Base-by-base conservation (phyloP, 83 land plant genomes). In the Thuja plicata region DNA sequence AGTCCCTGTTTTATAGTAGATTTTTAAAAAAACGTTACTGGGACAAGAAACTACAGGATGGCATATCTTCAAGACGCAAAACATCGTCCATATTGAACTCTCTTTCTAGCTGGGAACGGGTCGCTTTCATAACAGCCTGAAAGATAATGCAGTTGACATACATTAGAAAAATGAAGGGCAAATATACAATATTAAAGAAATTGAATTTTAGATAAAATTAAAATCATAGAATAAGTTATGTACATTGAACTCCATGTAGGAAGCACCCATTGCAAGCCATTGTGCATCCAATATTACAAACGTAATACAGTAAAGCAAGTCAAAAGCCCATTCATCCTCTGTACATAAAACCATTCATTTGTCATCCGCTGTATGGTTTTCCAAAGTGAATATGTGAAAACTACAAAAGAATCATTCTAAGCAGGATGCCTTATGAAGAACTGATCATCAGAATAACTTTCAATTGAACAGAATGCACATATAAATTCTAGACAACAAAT, bases 211-310 rank as follows among this genome's bases (percentile, higher is more conserved):
- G 41, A 30, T 55, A 48, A 46, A 62, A 74, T 46, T 76, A 57
- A 0, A 41, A n/a, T 50, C n/a, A 34, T 45, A n/a, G 71, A 73
- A 32, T 43, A 27, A 55, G 30, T 88, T 73, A 86, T 92, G 45
- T 89, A 94, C 97, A 91, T 96, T 96, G 88, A 96, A 96, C 81
- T 96, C 97, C 97, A 95, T 95, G 89, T 95, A 95, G 11, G 97
- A 92, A 66, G 97, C 97, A 71, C 57, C 93, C 97, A 94, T 93
- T 9, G 91, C 90, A 77, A 95, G 97, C 97, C 97, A 95, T 88
- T 90, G 92, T 21, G 92, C 91, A 88, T 95, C 96, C 94, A 95
- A 92, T 80, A 95, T 77, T 90, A 94, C 94, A 90, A 95, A 95
- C 21, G 96, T 87, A 30, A 95, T 93, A 90, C 96, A 95, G 88